Conservation (phyloP, 495 filamentous ascomycete species). For the Pseudoneurospora amorphoporcata region DNA sequence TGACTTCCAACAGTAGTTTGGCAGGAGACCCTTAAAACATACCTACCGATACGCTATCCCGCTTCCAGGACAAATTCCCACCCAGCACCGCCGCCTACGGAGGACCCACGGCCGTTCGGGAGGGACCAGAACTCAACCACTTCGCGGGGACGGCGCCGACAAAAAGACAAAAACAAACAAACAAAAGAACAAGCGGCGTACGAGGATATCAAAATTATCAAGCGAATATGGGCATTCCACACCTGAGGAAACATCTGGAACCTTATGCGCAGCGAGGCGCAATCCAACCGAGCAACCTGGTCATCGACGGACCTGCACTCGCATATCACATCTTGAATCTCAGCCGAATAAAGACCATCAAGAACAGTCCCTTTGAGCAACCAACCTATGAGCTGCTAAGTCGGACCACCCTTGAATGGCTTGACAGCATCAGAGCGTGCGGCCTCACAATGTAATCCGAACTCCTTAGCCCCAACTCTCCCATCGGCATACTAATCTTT, state of each 20-base stretch:
- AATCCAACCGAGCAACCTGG: conserved; percentile 37
- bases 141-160: not conserved
- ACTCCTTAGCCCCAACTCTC: not conserved
- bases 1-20: not conserved
- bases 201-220: not conserved
- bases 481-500: conserved; percentile 2
- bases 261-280: conserved; percentile 43
- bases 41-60: not conserved
- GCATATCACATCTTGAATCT: conserved; percentile 58
- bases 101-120: not conserved
- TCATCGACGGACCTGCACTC: conserved; percentile 68
- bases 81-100: not conserved
- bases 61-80: not conserved
- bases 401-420: conserved; percentile 47
- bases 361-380: conserved; percentile 34
- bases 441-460: conserved; percentile 48
- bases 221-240: conserved; percentile 58
- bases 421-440: conserved; percentile 40
- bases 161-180: not conserved
- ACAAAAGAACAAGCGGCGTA: not conserved
- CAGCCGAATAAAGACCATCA: conserved; percentile 32
- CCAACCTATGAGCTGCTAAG: conserved; percentile 55
- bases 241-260: conserved; percentile 46
- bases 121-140: not conserved
- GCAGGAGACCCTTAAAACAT: not conserved